A percentile compares a stretch with the other conserved stretches of the same genome.
These are phyloP conservation scores for Thyridium curvatum DNA, from an alignment of 2,329 filamentous ascomycete species.

Conservation along the genomic window DNA sequence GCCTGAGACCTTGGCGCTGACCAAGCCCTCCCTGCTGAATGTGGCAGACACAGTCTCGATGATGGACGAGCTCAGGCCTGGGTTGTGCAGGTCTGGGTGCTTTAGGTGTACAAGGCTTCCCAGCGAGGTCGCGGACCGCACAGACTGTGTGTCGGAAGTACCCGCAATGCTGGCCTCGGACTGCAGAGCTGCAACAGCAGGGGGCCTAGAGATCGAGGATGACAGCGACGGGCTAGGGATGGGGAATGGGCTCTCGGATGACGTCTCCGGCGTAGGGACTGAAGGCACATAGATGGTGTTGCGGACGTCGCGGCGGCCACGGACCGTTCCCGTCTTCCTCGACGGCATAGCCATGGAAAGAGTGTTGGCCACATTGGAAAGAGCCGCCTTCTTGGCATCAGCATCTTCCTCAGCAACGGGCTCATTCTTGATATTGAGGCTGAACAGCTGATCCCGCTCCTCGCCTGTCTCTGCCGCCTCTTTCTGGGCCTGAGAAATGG, in stretches of 20 bases:
- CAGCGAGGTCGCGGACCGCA: conserved; percentile 80
- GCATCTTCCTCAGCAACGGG: conserved; percentile 74
- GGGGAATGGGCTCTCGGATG: conserved; percentile 18
- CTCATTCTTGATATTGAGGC: conserved; percentile 71
- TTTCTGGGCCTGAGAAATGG: conserved; percentile 66
- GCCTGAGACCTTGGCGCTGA: conserved; percentile 68
- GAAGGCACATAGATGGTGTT: conserved; percentile 79
- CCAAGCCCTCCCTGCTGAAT: conserved; percentile 60
- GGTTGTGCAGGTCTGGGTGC: conserved; percentile 74
- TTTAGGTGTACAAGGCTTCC: conserved; percentile 62
- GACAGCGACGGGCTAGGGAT: conserved; percentile 15
- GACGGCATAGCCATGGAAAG: conserved; percentile 61
- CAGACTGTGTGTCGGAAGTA: conserved; percentile 80
- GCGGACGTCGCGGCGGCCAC: conserved; percentile 84
- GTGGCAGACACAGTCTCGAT: conserved; percentile 86
- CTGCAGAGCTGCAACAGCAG: conserved; percentile 48
- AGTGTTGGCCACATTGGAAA: conserved; percentile 70
- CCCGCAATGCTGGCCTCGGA: conserved; percentile 55
- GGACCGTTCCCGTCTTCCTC: conserved; percentile 67
- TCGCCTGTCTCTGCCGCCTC: conserved; percentile 51
- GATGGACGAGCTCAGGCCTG: conserved; percentile 81
- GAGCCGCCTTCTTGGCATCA: conserved; percentile 64
- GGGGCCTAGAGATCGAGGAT: conserved; percentile 27
- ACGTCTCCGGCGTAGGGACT: conserved; percentile 25
- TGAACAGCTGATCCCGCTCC: conserved; percentile 63